Base-by-base conservation (phyloP, 129 eudicot genomes). In the Sambucus nigra region DNA sequence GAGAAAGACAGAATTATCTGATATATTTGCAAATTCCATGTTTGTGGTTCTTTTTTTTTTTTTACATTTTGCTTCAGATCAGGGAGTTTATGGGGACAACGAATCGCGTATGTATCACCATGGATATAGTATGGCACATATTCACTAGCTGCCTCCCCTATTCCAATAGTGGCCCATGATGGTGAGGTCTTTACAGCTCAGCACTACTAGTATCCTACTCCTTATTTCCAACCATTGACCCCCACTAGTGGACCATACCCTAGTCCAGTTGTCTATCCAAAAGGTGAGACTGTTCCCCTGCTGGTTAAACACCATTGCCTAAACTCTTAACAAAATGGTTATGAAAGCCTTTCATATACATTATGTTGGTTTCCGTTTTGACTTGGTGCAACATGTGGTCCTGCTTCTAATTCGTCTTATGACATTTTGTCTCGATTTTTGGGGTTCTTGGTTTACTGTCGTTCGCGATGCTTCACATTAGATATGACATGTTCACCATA, bases 81-180 rank as follows among this genome's bases (percentile, higher is more conserved):
- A 84, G 86, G 94, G 86, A 27, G 69, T 69, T 50, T 84, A 80
- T 62, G 94, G 89, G 56, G 94, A 83, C 45, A 77, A 64, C 22
- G 86, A 76, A 25, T 74, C 86, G 3, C 61, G 73, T 55, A 69
- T 82, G 75, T 82, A 82, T 73, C 80, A 71, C 71, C 63, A 61
- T 48, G 94, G 94, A 26, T 84, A 74, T 60, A 80, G 89, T 47
- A 80, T 62, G 80, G 70, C 11, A 82, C 88, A 21, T 84, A 84
- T 53, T 80, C 94, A 0, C 89, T 89, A n/a, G 86, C 83, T 32
- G 60, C 56, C 31, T 65, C 94, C 19, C 89, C 94, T n/a, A 76
- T 80, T 35, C 89, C 94, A 20, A 59, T 86, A 0, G 66, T 80
- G 32, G 83, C 86, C n/a, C 94, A 77, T 55, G 94, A 84, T 74